These are phyloP conservation scores for Ilyonectria destructans DNA, from an alignment of 2,329 filamentous ascomycete species.

Conservation along the genomic window DNA sequence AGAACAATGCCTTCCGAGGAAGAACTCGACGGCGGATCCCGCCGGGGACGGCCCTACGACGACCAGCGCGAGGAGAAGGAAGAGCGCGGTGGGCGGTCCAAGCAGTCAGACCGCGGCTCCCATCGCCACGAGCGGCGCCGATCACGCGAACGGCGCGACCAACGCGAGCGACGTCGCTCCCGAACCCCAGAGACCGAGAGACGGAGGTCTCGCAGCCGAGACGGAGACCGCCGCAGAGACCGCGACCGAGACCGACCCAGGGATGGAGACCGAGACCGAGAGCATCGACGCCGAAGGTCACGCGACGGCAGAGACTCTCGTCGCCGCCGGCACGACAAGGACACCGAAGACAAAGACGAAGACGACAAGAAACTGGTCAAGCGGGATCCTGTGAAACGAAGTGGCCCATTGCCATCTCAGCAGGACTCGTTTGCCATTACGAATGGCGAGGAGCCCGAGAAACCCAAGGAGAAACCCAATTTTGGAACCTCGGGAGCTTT, in stretches of 20 bases:
- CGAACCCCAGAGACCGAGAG: conserved; percentile 51
- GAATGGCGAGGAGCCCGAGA: conserved; percentile 63
- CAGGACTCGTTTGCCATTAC: conserved; percentile 72
- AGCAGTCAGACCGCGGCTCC: conserved; percentile 43
- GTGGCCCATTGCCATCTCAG: conserved; percentile 73
- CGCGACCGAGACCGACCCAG: conserved; percentile 44
- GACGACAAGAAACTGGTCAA: conserved; percentile 44
- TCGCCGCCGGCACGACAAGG: conserved; percentile 44
- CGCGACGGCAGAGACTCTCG: conserved; percentile 52
- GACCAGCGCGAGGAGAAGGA: conserved; percentile 35
- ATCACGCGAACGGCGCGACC: conserved; percentile 50
- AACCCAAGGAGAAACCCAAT: conserved; percentile 90
- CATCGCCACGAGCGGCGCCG: conserved; percentile 48
- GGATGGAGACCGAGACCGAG: conserved; percentile 37
- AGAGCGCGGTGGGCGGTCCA: conserved; percentile 44
- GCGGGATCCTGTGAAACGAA: conserved; percentile 50
- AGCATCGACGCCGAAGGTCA: conserved; percentile 51
- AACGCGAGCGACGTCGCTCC: conserved; percentile 52
- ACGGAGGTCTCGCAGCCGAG: conserved; percentile 48
- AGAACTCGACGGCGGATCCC: conserved; percentile 39
- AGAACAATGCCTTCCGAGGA: conserved; percentile 49
- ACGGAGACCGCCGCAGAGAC: conserved; percentile 41
- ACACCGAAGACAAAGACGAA: conserved; percentile 35
- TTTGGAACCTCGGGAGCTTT: conserved; percentile 85
- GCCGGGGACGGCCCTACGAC: conserved; percentile 41